Evolutionary conservation across 108 stramenopile genomes (phyloP).

Genomic region (Fragilaria crotonensis): DNA sequence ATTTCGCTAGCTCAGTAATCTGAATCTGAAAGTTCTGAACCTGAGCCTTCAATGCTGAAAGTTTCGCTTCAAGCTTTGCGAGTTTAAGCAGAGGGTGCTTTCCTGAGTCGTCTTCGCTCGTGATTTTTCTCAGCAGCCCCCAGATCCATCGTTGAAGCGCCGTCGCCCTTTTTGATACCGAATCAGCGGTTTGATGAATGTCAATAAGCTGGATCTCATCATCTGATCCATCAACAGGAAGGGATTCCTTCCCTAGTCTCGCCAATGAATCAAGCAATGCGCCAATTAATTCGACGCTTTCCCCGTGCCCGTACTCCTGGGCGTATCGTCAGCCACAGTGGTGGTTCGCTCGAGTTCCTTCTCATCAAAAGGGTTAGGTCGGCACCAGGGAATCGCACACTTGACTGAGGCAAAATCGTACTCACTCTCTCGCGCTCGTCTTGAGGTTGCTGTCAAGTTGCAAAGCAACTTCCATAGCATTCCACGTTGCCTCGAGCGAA

Average conservation of each 20-base stretch:
- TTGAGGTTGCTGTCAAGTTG: slow-evolving; percentile 3
- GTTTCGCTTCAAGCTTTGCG: slow-evolving; percentile 7
- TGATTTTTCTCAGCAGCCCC: not conserved
- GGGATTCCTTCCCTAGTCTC: slow-evolving; percentile 4
- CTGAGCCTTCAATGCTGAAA: slow-evolving; percentile 13
- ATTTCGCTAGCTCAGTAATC: slow-evolving; percentile 53
- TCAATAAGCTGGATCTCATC: not conserved
- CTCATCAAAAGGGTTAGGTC: not conserved
- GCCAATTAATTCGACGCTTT: slow-evolving; percentile 22
- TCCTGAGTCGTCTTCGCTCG: not conserved
- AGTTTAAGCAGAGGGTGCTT: slow-evolving; percentile 1
- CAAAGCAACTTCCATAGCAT: slow-evolving; percentile 29
- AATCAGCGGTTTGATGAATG: too few relatives aligned
- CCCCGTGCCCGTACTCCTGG: slow-evolving; percentile 32
- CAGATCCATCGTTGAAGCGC: not conserved
- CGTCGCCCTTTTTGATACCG: not conserved
- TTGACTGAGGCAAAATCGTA: slow-evolving; percentile 2
- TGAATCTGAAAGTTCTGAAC: slow-evolving; percentile 30
- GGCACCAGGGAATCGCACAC: not conserved
- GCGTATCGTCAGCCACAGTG: slow-evolving; percentile 1
- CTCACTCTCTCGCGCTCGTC: slow-evolving; percentile 7
- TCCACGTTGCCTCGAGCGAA: slow-evolving; percentile 36
- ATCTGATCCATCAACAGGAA: not conserved
- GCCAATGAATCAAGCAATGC: slow-evolving; percentile 24
- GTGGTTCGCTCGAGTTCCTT: not conserved